A percentile compares a stretch with the other conserved stretches of the same genome.
These are phyloP conservation scores for Quercus tomentella DNA, from an alignment of 331 rosid species.

Conservation along the genomic window DNA sequence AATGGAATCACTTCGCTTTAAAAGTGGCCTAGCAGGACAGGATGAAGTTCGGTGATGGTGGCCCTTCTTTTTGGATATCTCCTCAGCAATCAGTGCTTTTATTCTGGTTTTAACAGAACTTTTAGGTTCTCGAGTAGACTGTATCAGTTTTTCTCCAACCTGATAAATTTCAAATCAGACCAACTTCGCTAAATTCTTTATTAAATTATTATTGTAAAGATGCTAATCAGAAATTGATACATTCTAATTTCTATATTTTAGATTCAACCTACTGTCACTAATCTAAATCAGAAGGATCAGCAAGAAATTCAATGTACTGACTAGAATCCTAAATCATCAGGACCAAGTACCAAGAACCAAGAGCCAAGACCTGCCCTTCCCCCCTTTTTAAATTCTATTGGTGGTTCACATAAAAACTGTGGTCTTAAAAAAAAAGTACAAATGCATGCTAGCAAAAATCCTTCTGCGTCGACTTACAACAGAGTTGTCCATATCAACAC, in stretches of 20 bases:
- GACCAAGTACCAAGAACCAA: background rate
- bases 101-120: constrained; percentile 45
- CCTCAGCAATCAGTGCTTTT: constrained; percentile 46
- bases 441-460: background rate
- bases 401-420: background rate
- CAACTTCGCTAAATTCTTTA: background rate
- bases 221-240: background rate
- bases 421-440: background rate
- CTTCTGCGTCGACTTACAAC: constrained; percentile 29
- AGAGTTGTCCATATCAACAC: constrained; percentile 16
- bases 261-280: background rate
- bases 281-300: background rate
- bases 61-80: constrained; percentile 38
- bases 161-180: constrained; percentile 26
- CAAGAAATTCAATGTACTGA: background rate
- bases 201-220: background rate
- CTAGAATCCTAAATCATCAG: background rate
- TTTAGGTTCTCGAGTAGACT: constrained; percentile 22
- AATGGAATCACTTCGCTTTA: constrained; percentile 18
- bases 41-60: constrained; percentile 52
- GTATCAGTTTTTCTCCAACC: constrained; percentile 32
- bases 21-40: constrained; percentile 34
- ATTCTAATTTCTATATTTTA: background rate
- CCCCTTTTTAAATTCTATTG: background rate
- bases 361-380: background rate